phyloP scores from a whole-genome alignment of 140 eudicot genomes.

The Ambrosia hybrid region DNA sequence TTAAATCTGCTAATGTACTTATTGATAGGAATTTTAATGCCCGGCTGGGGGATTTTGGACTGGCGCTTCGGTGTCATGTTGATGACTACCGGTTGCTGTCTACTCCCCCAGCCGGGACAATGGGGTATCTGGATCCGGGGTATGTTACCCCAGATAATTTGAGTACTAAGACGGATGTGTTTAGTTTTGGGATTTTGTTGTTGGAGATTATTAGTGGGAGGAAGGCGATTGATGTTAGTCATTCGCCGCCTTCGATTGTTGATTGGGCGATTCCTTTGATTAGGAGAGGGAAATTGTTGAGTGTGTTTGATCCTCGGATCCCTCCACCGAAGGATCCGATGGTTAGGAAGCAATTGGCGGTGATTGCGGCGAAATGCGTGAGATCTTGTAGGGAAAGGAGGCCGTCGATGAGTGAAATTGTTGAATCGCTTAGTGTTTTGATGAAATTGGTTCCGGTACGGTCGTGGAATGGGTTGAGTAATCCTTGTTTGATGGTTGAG shows the following conservation, averaged over 20 bases:
- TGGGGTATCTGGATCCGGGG: too few species aligned
- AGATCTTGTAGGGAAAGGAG: conserved; percentile 83
- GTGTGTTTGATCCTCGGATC: conserved; percentile 70
- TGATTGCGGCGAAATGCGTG: conserved; percentile 92
- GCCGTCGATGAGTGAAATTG: conserved; percentile 86
- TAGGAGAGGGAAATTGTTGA: conserved; percentile 63
- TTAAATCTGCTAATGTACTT: conserved; percentile 83
- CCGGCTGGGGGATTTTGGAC: conserved; percentile 89
- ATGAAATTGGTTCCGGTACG: conserved; percentile 65
- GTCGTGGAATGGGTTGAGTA: conserved; percentile 74
- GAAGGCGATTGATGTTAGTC: conserved; percentile 82
- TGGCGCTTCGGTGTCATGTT: conserved; percentile 65
- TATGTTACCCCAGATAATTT: conserved; percentile 62
- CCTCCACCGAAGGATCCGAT: conserved; percentile 68
- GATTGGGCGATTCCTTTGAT: conserved; percentile 99
- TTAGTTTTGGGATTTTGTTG: conserved; percentile 87
- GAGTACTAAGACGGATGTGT: conserved; percentile 86
- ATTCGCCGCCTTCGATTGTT: conserved; percentile 92
- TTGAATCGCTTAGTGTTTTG: conserved; percentile 58
- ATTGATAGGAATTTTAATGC: conserved; percentile 76
- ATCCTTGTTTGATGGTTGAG: conserved; percentile 98
- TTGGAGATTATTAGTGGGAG: conserved; percentile 91
- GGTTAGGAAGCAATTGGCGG: conserved; percentile 70
- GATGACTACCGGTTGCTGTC: too few species aligned
- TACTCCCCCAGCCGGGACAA: too few species aligned